phyloP scores from a whole-genome alignment of 164 flowering plant species.

The Berberis vulgaris region DNA sequence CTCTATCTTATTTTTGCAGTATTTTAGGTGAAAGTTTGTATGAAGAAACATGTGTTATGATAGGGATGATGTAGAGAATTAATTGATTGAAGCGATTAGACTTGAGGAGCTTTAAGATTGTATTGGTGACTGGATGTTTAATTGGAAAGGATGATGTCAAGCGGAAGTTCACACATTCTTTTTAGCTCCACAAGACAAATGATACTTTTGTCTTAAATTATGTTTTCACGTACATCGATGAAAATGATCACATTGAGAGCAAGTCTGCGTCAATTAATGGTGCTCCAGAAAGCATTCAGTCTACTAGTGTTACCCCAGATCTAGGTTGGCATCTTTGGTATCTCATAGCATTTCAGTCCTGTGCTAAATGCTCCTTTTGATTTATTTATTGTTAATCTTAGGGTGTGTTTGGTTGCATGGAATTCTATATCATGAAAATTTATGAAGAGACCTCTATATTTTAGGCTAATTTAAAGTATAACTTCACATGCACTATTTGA shows the following conservation, averaged over 20 bases:
- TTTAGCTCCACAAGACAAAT: conserved; percentile 55
- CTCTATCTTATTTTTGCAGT: no score
- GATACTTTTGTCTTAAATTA: conserved; percentile 67
- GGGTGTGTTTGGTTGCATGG: no score
- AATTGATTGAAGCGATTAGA: no score
- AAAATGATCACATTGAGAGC: conserved; percentile 16
- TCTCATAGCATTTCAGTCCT: not conserved
- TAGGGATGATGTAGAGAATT: no score
- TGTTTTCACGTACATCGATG: conserved; percentile 56
- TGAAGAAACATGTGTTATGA: no score
- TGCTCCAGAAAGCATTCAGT: conserved; percentile 8
- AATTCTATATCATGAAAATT: no score
- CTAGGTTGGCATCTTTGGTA: conserved; percentile 25
- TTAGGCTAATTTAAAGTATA: no score
- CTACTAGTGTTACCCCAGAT: conserved; percentile 25
- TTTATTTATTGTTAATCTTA: not conserved
- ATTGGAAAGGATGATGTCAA: conserved; percentile 38
- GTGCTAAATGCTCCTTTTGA: no score
- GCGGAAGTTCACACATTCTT: conserved; percentile 57
- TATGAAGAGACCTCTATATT: no score
- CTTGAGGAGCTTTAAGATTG: conserved; percentile 13
- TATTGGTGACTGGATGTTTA: conserved; percentile 66
- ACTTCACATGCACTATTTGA: no score
- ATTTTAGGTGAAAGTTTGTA: no score
- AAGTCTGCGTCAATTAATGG: conserved; percentile 12